Evolutionary conservation across 805 yeast genomes (phyloP), one percentile per base, ranked within the genome.

Genomic region (Helenozyma rhizophorensis): DNA sequence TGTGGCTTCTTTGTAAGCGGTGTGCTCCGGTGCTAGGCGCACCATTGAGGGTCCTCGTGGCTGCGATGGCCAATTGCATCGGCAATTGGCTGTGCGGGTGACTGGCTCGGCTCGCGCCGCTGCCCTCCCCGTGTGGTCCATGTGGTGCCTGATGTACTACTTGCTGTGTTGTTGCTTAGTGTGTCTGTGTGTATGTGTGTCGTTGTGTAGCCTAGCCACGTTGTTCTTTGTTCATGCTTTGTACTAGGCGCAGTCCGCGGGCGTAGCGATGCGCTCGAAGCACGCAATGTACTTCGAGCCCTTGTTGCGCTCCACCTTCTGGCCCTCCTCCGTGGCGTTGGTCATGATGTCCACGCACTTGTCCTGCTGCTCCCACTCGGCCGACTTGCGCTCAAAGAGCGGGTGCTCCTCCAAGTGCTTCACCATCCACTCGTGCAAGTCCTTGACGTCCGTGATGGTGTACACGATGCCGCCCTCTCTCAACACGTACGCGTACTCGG

Each of bases 301-400:
- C 25, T 81, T 72, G 55, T 93, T 93, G 52, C 98, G 76, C 28
- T 79, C 81, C 23, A 93, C 98, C 61, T 93, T 93, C 63, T 93
- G 89, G 37, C 98, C 98, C 61, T 93, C 98, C 60, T 93, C 98
- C 1, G 98, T 93, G n/a, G 93, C 80, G 40, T 81, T 79, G 37
- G 76, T 77, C 97, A 93, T 93, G 31, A 86, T 75, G 40, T 73
- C 62, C 14, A 89, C 97, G 62, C 97, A 89, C 42, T 65, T 64
- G 58, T 93, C 98, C 14, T 68, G 60, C 3, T 59, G 56, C 60
- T 89, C 97, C 85, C 94, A 87, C 42, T 83, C 89, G 40, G 74
- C 66, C 26, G 73, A 62, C 43, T 88, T 72, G 47, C 97, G 75
- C 60, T 80, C 87, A 55, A 93, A 93, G 51, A 93, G 61, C 3